Evolutionary conservation across 495 filamentous ascomycete species (phyloP), one percentile per base, ranked within the genome.

Genomic region (Podospora tetraspora): DNA sequence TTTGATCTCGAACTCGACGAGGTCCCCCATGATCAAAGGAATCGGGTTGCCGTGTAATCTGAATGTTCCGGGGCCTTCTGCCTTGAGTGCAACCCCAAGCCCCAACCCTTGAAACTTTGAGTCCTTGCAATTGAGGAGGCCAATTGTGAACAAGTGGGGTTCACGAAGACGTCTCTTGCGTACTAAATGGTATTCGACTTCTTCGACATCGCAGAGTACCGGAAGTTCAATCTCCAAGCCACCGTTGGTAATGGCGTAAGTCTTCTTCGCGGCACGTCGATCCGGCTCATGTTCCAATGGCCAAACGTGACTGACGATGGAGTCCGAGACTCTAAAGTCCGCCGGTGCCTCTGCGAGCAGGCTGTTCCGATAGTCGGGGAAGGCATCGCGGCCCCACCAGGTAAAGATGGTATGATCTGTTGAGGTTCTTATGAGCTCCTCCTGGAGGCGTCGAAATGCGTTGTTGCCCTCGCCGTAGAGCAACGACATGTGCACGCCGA

Each of bases 401-500:
- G 60, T 27, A 32, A 62, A 62, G 23, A 62, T 32, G 19, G 24
- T 62, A 3, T 62, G 60, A 13, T 62, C 60, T 10, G 23, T 25
- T 3, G 60, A 62, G 11, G 27, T 27, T 3, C 27, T 62, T 13
- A 62, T 62, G 19, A 63, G 27, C 24, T 63, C 62, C 21, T 23
- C 29, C 24, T 63, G 62, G 1, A 63, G 62, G 6, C 62, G 29
- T 8, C 27, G 32, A 25, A 63, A 63, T 0, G 62, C 62, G n/a
- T 63, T 63, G 1, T 0, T 22, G 9, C 32, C 62, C 24, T 63
- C 62, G n/a, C 62, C 62, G 34, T 63, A 63, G 16, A 63, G 29
- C 4, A 63, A 10, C 0, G 62, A 21, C 32, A 63, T 52, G 19
- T 37, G 9, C 0, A 63, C 32, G 10, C 62, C 32, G 32, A 63